Evolutionary conservation across 2,329 filamentous ascomycete species (phyloP).

Genomic region (Anthostomella pinea): DNA sequence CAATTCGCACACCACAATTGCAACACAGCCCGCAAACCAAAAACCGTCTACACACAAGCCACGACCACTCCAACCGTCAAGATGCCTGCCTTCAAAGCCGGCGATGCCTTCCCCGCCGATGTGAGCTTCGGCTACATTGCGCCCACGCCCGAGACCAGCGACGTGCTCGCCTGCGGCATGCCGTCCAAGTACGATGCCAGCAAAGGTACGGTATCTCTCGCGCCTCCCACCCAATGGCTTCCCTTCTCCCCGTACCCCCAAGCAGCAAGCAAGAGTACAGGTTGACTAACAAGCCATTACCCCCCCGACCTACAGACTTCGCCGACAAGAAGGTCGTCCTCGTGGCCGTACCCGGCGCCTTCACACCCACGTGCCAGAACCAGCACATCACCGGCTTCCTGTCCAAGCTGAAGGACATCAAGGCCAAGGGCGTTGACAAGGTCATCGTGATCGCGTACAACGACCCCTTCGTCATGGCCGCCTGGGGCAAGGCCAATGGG

Average conservation of each 20-base stretch:
- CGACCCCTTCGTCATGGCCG: slow-evolving; percentile 83
- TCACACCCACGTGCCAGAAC: slow-evolving; percentile 83
- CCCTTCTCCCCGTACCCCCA: neutral
- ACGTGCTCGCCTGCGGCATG: slow-evolving; percentile 73
- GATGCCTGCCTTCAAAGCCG: slow-evolving; percentile 69
- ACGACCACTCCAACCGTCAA: too few species aligned
- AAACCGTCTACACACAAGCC: too few species aligned
- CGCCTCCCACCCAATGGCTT: neutral
- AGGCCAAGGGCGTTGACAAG: slow-evolving; percentile 77
- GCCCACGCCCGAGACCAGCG: slow-evolving; percentile 64
- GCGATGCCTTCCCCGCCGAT: slow-evolving; percentile 78
- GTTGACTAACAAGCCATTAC: too few species aligned
- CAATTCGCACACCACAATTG: neutral
- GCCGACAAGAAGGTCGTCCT: slow-evolving; percentile 55
- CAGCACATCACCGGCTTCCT: slow-evolving; percentile 81
- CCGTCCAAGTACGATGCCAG: slow-evolving; percentile 77
- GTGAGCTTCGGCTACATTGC: slow-evolving; percentile 84
- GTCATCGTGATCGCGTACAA: slow-evolving; percentile 82
- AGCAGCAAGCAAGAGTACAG: too few species aligned
- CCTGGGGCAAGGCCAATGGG: slow-evolving; percentile 85
- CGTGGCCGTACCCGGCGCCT: slow-evolving; percentile 64
- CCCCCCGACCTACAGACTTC: too few species aligned
- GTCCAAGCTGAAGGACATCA: slow-evolving; percentile 65
- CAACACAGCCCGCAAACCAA: slow-evolving; percentile 2
- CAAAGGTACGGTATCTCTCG: slow-evolving; percentile 58